Conservation (phyloP, 306 rosid species). For the Vachellia collinsii region DNA sequence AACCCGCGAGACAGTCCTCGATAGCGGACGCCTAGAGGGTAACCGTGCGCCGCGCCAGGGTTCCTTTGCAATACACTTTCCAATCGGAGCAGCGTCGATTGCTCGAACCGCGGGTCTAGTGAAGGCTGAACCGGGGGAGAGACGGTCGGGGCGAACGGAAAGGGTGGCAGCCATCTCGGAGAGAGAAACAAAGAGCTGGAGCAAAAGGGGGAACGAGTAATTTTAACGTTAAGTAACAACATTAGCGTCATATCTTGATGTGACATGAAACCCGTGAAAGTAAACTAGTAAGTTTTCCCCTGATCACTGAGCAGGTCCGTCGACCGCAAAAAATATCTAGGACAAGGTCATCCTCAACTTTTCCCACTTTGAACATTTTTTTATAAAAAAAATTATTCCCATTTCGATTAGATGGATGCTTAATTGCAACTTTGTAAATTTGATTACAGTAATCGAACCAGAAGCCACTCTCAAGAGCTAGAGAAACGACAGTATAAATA, state of each 20-base stretch:
- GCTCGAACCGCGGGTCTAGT: slow-evolving; percentile 45
- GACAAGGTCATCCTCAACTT: neutral
- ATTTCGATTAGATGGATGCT: neutral
- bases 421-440: neutral
- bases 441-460: neutral
- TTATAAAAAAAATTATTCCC: too few species aligned
- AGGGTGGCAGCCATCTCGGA: slow-evolving; percentile 67
- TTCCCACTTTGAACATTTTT: neutral
- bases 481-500: neutral
- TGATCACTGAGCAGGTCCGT: neutral
- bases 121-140: slow-evolving; percentile 61
- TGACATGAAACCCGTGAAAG: neutral
- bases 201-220: neutral
- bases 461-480: neutral
- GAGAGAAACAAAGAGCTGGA: slow-evolving; percentile 48
- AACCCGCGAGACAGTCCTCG: slow-evolving; percentile 50
- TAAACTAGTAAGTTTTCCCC: neutral
- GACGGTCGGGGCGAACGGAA: slow-evolving; percentile 81
- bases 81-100: slow-evolving; percentile 36
- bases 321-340: neutral
- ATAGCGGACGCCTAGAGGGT: slow-evolving; percentile 37
- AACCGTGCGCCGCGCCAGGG: slow-evolving; percentile 47
- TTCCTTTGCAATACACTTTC: slow-evolving; percentile 29
- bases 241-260: neutral
- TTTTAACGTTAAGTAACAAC: neutral